These are phyloP conservation scores for Megacollybia platyphylla DNA, from an alignment of 1,284 basidiomycete genomes.

Conservation along the genomic window DNA sequence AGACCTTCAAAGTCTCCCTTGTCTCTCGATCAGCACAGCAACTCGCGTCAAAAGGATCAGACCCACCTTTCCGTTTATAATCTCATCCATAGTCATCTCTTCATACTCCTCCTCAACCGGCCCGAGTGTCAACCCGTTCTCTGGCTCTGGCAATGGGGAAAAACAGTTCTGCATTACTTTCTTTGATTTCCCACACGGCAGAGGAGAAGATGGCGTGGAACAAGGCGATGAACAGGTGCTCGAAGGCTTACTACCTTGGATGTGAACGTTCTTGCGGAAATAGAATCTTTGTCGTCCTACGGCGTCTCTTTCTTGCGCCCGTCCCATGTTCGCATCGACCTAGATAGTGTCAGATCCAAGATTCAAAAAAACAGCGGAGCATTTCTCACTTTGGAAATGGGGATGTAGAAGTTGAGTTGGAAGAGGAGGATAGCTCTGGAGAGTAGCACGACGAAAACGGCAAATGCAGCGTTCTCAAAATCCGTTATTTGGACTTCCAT, in stretches of 20 bases:
- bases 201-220: constrained; percentile 31
- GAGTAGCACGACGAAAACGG: constrained; percentile 88
- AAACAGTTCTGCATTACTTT: constrained; percentile 57
- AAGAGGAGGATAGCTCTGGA: constrained; percentile 89
- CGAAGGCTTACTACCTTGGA: constrained; percentile 28
- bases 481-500: constrained; percentile 99
- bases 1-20: constrained; percentile 78
- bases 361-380: constrained; percentile 1
- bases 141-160: constrained; percentile 39
- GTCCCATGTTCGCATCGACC: constrained; percentile 96
- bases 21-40: constrained; percentile 1
- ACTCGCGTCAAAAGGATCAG: background rate
- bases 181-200: constrained; percentile 37
- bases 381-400: constrained; percentile 77
- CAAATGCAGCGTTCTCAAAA: constrained; percentile 97
- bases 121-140: constrained; percentile 23
- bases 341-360: constrained; percentile 17
- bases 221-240: constrained; percentile 21
- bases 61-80: constrained; percentile 82
- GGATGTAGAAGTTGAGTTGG: constrained; percentile 92
- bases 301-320: constrained; percentile 81
- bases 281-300: constrained; percentile 67
- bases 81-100: constrained; percentile 87
- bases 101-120: constrained; percentile 69
- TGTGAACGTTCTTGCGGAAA: constrained; percentile 84